Conservation (phyloP, 2,329 filamentous ascomycete species). For the Curvularia hawaiiensis region DNA sequence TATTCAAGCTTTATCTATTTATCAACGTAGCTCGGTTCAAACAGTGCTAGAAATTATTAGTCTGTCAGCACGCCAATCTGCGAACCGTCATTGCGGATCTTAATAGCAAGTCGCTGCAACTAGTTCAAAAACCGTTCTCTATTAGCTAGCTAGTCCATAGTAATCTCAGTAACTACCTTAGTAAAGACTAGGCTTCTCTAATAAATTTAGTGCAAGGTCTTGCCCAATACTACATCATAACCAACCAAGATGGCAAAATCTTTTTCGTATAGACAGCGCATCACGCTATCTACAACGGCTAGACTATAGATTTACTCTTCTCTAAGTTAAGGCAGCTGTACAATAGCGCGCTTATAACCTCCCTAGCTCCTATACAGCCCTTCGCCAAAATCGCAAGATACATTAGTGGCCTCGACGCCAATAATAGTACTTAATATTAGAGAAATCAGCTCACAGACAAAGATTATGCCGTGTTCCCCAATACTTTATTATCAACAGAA, state of each 20-base stretch:
- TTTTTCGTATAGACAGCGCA: conserved; percentile 29
- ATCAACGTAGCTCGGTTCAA: not conserved
- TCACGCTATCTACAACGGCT: conserved; percentile 34
- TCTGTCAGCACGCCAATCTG: not conserved
- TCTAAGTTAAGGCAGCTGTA: conserved; percentile 1
- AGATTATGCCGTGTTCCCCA: not conserved
- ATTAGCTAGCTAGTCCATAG: conserved; percentile 7
- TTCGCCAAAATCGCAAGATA: not conserved
- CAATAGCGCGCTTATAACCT: not conserved
- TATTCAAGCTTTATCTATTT: conserved; percentile 40
- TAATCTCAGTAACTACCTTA: conserved; percentile 11
- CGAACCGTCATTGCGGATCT: conserved; percentile 1
- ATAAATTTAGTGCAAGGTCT: not conserved
- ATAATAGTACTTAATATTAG: not conserved
- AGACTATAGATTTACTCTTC: conserved; percentile 14
- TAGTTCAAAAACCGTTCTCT: conserved; percentile 9
- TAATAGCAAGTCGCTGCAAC: not conserved
- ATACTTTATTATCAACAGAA: conserved; percentile 1
- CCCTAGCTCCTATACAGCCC: not conserved
- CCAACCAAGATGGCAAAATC: not conserved
- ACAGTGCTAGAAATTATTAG: not conserved
- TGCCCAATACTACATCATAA: conserved; percentile 14
- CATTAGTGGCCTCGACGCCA: not conserved
- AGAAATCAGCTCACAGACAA: not conserved
- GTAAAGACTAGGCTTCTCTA: not conserved